phyloP scores from a whole-genome alignment of 139 green algal species.

The Picochlorum sp. region DNA sequence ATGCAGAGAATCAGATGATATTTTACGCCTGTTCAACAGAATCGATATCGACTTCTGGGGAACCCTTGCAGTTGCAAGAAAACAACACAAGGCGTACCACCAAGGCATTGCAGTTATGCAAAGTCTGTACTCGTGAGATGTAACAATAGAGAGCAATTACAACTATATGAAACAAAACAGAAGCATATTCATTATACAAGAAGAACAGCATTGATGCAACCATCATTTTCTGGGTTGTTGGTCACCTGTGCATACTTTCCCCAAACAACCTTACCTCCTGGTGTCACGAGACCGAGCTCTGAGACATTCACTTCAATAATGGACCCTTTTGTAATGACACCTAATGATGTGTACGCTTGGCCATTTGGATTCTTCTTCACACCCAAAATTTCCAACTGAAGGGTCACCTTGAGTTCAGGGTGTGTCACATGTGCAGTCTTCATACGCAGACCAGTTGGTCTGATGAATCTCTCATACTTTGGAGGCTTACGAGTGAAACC shows the following conservation, averaged over 20 bases:
- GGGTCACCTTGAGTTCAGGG: conserved; percentile 97
- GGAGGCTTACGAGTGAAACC: conserved; percentile 97
- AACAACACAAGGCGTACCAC: conserved; percentile 27
- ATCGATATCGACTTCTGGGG: conserved; percentile 32
- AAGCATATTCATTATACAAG: conserved; percentile 65
- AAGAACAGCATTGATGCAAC: conserved; percentile 97
- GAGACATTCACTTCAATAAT: conserved; percentile 97
- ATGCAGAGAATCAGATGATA: conserved; percentile 56
- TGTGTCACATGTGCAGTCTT: conserved; percentile 98
- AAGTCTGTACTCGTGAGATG: conserved; percentile 6
- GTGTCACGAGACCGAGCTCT: conserved; percentile 97
- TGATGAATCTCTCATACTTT: conserved; percentile 99
- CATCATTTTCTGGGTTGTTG: conserved; percentile 96
- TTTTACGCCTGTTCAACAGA: conserved; percentile 56
- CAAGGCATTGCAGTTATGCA: conserved; percentile 13
- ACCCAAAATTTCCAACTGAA: conserved; percentile 86
- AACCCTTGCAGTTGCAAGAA: conserved; percentile 17
- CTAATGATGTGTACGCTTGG: conserved; percentile 87
- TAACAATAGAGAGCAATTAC: conserved; percentile 3
- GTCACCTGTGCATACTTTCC: conserved; percentile 97
- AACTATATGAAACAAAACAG: not conserved
- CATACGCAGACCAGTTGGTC: conserved; percentile 91
- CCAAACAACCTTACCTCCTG: conserved; percentile 98
- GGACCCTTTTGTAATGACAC: conserved; percentile 90
- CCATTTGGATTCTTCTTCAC: conserved; percentile 99